phyloP scores from a whole-genome alignment of 306 rosid genomes.

The Acmispon strigosus region DNA sequence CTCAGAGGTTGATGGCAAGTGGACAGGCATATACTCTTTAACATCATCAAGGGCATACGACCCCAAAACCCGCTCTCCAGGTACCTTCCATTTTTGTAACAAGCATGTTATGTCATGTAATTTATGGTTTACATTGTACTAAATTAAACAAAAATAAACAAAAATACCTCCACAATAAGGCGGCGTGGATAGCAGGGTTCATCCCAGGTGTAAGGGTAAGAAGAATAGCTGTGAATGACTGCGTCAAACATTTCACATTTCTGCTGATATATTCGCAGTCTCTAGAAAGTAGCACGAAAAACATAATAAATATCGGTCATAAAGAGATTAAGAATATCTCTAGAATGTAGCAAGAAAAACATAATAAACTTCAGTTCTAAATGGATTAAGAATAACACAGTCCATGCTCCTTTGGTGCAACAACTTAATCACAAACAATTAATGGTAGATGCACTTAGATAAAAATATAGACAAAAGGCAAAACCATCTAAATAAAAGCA shows the following conservation, averaged over 20 bases:
- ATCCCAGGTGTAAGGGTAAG: slow-evolving; percentile 88
- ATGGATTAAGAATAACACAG: not conserved
- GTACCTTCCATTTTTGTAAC: slow-evolving; percentile 50
- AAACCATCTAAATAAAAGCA: not conserved
- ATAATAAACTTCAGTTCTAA: not conserved
- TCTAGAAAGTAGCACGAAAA: slow-evolving; percentile 42
- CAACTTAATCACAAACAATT: too few species aligned
- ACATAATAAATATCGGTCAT: slow-evolving; percentile 8
- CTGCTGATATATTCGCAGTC: slow-evolving; percentile 84
- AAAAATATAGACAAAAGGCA: not conserved
- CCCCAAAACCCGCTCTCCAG: slow-evolving; percentile 87
- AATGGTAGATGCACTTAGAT: not conserved
- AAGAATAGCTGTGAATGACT: slow-evolving; percentile 63
- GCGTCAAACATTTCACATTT: slow-evolving; percentile 85
- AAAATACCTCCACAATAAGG: slow-evolving; percentile 66
- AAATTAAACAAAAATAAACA: not conserved
- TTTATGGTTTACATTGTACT: not conserved
- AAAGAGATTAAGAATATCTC: too few species aligned
- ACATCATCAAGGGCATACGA: slow-evolving; percentile 81
- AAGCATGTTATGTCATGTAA: slow-evolving; percentile 7
- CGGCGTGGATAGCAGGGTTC: slow-evolving; percentile 95
- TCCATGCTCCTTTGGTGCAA: not conserved
- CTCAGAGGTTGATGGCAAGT: slow-evolving; percentile 71
- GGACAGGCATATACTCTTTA: slow-evolving; percentile 62
- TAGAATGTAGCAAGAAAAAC: too few species aligned